Percentiles rank a stretch among this genome's conserved stretches.
Conservation (phyloP, 306 rosid species). For the Castanea mollissima region DNA sequence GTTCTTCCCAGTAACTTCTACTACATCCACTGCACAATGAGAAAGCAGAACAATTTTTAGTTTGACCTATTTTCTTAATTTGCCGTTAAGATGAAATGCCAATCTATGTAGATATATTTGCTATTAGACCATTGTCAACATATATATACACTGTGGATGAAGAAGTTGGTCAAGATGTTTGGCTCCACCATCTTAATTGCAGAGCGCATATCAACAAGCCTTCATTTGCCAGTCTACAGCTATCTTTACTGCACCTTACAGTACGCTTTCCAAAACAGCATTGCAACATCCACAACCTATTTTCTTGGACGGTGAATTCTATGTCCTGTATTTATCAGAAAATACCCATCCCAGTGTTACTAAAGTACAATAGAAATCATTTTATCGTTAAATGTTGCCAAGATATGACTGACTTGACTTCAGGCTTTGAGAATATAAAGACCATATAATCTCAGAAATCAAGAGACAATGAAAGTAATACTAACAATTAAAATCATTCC, state of each 20-base stretch:
- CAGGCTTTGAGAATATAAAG: neutral
- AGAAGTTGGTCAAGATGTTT: conserved; percentile 90
- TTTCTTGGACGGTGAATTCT: conserved; percentile 98
- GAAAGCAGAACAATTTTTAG: no score
- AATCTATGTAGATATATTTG: conserved; percentile 1
- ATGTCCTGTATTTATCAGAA: conserved; percentile 58
- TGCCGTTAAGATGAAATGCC: conserved; percentile 6
- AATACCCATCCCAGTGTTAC: conserved; percentile 1
- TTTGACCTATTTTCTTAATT: conserved; percentile 1
- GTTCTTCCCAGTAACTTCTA: no score
- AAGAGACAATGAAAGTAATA: neutral
- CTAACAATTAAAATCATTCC: conserved; percentile 3
- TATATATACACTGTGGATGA: conserved; percentile 75
- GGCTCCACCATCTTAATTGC: conserved; percentile 96
- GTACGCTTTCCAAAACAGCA: conserved; percentile 91
- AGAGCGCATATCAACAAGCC: conserved; percentile 65
- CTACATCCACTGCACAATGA: no score
- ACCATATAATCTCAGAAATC: neutral
- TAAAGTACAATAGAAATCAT: neutral
- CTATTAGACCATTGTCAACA: neutral
- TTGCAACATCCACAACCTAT: conserved; percentile 97
- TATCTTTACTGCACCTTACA: conserved; percentile 91
- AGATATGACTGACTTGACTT: neutral
- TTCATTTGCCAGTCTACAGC: conserved; percentile 89
- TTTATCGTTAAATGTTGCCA: neutral